Percentiles rank a stretch among this genome's conserved stretches.
Evolutionary conservation across 805 yeast species (phyloP).

Genomic region (Cyberlindnera americana): DNA sequence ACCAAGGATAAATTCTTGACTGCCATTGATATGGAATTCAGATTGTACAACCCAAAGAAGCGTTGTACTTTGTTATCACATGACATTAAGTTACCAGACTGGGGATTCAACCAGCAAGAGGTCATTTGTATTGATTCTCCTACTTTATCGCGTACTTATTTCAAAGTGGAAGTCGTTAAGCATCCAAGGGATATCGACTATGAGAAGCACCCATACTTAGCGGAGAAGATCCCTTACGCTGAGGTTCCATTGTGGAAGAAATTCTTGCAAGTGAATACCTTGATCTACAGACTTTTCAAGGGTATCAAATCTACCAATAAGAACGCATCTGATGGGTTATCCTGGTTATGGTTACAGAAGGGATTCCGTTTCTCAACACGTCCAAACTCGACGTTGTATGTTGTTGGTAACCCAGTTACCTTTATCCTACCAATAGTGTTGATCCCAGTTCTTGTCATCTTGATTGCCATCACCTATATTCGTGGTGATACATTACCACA

Average conservation of each 20-base stretch:
- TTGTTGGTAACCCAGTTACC: conserved; percentile 59
- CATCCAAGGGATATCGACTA: conserved; percentile 27
- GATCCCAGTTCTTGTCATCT: conserved; percentile 26
- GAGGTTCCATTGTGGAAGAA: conserved; percentile 15
- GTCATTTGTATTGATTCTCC: conserved; percentile 82
- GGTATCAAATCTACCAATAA: conserved; percentile 23
- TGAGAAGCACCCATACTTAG: conserved; percentile 11
- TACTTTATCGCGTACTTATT: conserved; percentile 58
- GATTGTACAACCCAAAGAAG: conserved; percentile 61
- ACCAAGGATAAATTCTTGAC: conserved; percentile 29
- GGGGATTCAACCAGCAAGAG: conserved; percentile 87
- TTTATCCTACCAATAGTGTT: conserved; percentile 45
- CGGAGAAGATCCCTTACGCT: conserved; percentile 6
- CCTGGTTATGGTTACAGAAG: conserved; percentile 59
- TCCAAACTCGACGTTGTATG: conserved; percentile 45
- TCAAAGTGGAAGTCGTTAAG: conserved; percentile 67
- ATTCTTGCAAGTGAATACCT: conserved; percentile 21
- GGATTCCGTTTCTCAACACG: conserved; percentile 60
- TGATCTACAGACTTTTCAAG: conserved; percentile 18
- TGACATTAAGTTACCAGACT: conserved; percentile 66
- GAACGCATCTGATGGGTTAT: conserved; percentile 40
- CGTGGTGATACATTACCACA: conserved; percentile 18
- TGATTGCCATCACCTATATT: conserved; percentile 26
- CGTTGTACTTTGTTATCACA: conserved; percentile 76
- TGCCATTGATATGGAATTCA: conserved; percentile 61